These are phyloP conservation scores for Cladophialophora psammophila DNA, from an alignment of 2,329 filamentous ascomycete genomes.

Conservation along the genomic window DNA sequence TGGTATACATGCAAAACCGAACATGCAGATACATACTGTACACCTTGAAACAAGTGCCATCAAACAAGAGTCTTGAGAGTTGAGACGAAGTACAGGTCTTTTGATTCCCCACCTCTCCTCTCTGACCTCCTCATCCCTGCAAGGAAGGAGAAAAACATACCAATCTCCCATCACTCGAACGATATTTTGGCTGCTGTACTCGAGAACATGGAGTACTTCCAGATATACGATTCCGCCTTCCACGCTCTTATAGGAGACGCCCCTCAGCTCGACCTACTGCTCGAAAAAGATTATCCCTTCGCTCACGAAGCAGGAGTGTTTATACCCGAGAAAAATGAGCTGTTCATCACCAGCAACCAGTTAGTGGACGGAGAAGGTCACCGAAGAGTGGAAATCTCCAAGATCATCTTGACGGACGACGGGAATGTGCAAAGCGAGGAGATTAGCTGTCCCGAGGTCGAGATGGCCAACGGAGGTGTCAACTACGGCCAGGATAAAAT, in stretches of 20 bases:
- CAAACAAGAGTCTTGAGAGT: too few species aligned
- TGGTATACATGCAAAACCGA: too few species aligned
- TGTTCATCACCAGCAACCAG: conserved; percentile 52
- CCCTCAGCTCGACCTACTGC: conserved; percentile 49
- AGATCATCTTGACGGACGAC: conserved; percentile 21
- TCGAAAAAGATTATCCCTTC: conserved; percentile 54
- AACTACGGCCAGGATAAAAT: conserved; percentile 34
- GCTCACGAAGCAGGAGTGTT: conserved; percentile 59
- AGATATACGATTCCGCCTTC: conserved; percentile 13
- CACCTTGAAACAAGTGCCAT: too few species aligned
- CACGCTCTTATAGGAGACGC: conserved; percentile 39
- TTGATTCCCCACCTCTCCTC: too few species aligned
- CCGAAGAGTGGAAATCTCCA: conserved; percentile 9
- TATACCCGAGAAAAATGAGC: conserved; percentile 43
- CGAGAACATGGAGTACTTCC: conserved; percentile 2
- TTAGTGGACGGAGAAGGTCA: conserved; percentile 20
- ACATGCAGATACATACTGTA: too few species aligned
- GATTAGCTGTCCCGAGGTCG: conserved; percentile 11
- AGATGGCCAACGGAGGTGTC: conserved; percentile 31
- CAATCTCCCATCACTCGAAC: too few species aligned
- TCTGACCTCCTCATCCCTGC: too few species aligned
- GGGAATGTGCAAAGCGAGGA: conserved; percentile 31
- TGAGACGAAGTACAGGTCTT: too few species aligned
- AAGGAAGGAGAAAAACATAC: too few species aligned
- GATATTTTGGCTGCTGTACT: too few species aligned